Percentiles rank a stretch among this genome's conserved stretches.
Conservation (phyloP, 169 alveolate genomes). For the Sarcocystis neurona region DNA sequence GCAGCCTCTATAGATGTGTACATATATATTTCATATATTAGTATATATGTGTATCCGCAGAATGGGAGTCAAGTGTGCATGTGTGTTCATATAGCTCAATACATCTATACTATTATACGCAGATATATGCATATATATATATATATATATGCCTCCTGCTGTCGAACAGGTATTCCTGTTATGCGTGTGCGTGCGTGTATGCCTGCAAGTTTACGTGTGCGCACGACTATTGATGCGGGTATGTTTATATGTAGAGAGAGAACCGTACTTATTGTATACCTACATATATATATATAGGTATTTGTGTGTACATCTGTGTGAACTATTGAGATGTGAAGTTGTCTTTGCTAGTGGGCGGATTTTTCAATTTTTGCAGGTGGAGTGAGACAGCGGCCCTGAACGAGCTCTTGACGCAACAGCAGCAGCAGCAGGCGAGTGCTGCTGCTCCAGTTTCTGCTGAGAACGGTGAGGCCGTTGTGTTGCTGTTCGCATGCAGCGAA, state of each 20-base stretch:
- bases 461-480: no score
- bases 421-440: not conserved
- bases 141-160: no score
- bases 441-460: no score
- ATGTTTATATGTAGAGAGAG: not conserved
- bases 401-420: not conserved
- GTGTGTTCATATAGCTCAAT: not conserved
- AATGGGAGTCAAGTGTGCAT: no score
- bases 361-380: not conserved
- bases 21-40: not conserved
- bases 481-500: not conserved
- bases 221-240: not conserved
- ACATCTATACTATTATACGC: no score
- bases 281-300: not conserved
- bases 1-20: not conserved
- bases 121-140: no score
- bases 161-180: no score
- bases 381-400: slow-evolving; percentile 1
- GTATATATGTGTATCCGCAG: no score
- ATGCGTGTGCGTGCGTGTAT: not conserved
- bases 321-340: not conserved
- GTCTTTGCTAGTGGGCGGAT: no score
- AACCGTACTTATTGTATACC: not conserved
- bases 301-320: not conserved
- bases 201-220: not conserved